phyloP scores from a whole-genome alignment of 192 early-diverging fungal genomes.

The Funneliformis mosseae region DNA sequence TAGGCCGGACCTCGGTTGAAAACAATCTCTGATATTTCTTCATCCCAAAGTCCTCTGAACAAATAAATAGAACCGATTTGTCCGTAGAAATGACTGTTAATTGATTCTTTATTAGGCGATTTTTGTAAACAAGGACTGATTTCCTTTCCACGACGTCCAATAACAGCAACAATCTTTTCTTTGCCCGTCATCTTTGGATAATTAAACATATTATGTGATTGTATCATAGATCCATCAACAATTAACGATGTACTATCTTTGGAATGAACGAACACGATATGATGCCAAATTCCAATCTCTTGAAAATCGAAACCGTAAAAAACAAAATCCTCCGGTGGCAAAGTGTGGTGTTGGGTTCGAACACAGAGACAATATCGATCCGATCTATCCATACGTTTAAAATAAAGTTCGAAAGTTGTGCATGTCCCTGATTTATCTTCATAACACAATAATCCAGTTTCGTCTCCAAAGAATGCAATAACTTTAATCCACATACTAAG shows the following conservation, averaged over 20 bases:
- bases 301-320: slow-evolving; percentile 48
- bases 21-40: slow-evolving; percentile 42
- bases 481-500: slow-evolving; percentile 50
- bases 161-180: slow-evolving; percentile 39
- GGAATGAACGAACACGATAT: slow-evolving; percentile 45
- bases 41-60: slow-evolving; percentile 46
- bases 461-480: slow-evolving; percentile 44
- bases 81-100: slow-evolving; percentile 43
- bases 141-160: slow-evolving; percentile 41
- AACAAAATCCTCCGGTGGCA: slow-evolving; percentile 46
- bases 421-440: slow-evolving; percentile 43
- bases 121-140: slow-evolving; percentile 8
- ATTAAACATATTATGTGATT: slow-evolving; percentile 48
- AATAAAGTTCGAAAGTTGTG: slow-evolving; percentile 48
- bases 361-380: slow-evolving; percentile 48
- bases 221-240: slow-evolving; percentile 45
- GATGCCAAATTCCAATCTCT: slow-evolving; percentile 47
- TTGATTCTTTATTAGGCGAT: neutral
- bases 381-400: slow-evolving; percentile 44
- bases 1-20: slow-evolving; percentile 44
- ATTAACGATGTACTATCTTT: slow-evolving; percentile 45
- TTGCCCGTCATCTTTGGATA: slow-evolving; percentile 41
- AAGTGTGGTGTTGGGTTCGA: slow-evolving; percentile 43
- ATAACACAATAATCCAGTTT: slow-evolving; percentile 46
- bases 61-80: slow-evolving; percentile 45